Base-by-base conservation (phyloP, 371 early-diverging fungal species). In the Entomophthora muscae region DNA sequence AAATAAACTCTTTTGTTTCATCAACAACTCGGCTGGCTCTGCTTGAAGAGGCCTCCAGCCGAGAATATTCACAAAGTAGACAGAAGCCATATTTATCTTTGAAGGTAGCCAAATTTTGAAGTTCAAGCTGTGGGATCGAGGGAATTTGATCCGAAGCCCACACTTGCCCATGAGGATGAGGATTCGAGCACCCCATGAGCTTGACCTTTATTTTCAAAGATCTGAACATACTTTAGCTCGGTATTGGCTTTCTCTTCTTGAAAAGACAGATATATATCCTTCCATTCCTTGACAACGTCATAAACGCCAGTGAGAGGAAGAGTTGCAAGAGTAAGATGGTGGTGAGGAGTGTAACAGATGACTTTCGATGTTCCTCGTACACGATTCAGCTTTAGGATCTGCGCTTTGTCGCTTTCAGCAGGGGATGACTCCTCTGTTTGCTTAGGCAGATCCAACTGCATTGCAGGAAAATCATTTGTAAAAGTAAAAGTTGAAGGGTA, bases 171-270 rank as follows among this genome's bases (percentile, higher is more conserved):
- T 89, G 88, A 28, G 95, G 94, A 67, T 96, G 95, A 27, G 95
- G 94, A 70, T 91, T 94, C 17, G 90, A 89, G 72, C 95, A 95
- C 13, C 95, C 95, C 94, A 96, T 94, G 63, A n/a, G 83, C 81
- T 1, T 84, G 76, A n/a, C 96, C 96, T 75, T 95, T 95, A 76
- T 95, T 96, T 68, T 96, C 95, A 76, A 96, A 96, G 32, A 95
- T 78, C 73, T 94, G 93, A 28, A 89, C 85, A 68, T 93, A 85
- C n/a, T 57, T 12, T 3, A 2, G 13, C 13, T n/a, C 13, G 13
- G 1, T 30, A 5, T 24, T 27, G n/a, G n/a, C n/a, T n/a, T n/a
- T n/a, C n/a, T n/a, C n/a, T n/a, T n/a, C n/a, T n/a, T 71, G 70
- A 64, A 89, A 75, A 27, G 63, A 67, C 0, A 71, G 69, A 66